Base-by-base conservation (phyloP, 2,329 filamentous ascomycete genomes). In the Lecanosticta acicola region DNA sequence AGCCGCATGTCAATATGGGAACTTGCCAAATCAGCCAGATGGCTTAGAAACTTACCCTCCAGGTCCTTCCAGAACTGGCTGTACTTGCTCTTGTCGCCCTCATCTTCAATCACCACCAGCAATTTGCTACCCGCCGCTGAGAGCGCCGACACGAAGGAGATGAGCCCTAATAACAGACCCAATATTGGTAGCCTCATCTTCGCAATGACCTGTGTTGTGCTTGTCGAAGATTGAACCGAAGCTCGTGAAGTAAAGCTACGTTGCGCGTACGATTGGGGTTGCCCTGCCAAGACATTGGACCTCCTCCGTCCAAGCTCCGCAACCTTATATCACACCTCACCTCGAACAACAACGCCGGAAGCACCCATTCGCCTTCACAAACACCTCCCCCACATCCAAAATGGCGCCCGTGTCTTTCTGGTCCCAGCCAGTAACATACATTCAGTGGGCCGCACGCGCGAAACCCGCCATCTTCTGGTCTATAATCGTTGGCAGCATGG, bases 381-480 rank as follows among this genome's bases (percentile, higher is more conserved):
- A 26, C 39, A 10, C 33, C 34, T 19, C 45, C n/a, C 33, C 4
- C 14, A 29, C 16, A 10, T 19, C 24, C 66, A 72, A 55, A 54
- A 89, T 89, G 84, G 77, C 79, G 53, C 75, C 78, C 45, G 84
- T 88, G 60, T 76, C 77, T 62, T 96, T 98, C 84, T 96, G 85
- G 81, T 78, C 81, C 57, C 77, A 79, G 49, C 93, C 93, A 55
- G 63, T 94, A 66, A 82, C 82, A 61, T 97, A 95, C 81, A 71
- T 86, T 62, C 84, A 84, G 70, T 97, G 90, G 88, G 83, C 89
- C 43, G 78, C 86, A 41, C 84, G 88, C 71, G 84, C 93, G 70
- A 86, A 85, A 68, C 93, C 93, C 41, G 89, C 89, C 49, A 85
- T 89, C 73, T 94, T 96, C 77, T 97, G 82, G 79, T 88, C 87